A percentile compares a stretch with the other conserved stretches of the same genome.
Conservation (phyloP, 202 grass and related monocot genomes). For the Zizania palustris region DNA sequence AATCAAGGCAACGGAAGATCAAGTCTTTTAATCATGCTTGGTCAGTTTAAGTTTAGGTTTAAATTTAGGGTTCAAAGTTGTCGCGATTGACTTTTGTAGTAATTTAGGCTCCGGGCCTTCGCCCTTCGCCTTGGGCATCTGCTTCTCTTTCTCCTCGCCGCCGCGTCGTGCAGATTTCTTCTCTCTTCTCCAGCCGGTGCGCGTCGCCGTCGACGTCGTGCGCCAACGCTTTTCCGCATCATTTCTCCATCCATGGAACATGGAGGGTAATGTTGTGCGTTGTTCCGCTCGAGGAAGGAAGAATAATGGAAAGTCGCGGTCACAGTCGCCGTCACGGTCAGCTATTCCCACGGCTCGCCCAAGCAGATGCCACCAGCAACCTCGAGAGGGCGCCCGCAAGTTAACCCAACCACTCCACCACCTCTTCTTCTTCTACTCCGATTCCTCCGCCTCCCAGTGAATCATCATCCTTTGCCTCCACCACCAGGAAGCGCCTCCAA, state of each 20-base stretch:
- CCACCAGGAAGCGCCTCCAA: not conserved
- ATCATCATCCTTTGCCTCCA: not conserved
- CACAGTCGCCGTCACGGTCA: slow-evolving; percentile 21
- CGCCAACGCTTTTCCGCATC: not conserved
- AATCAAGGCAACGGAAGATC: too few species aligned
- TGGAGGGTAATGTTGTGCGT: not conserved
- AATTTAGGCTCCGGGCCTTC: too few species aligned
- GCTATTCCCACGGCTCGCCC: slow-evolving; percentile 18
- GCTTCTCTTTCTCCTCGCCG: too few species aligned
- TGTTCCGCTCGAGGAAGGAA: not conserved
- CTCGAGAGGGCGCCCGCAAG: slow-evolving; percentile 13
- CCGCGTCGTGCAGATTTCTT: too few species aligned
- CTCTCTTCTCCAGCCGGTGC: too few species aligned
- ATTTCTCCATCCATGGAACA: not conserved
- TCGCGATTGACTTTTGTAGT: too few species aligned
- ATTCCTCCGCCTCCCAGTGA: not conserved
- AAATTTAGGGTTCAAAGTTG: too few species aligned
- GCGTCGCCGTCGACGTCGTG: too few species aligned
- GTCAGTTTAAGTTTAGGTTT: too few species aligned
- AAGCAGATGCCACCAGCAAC: slow-evolving; percentile 14
- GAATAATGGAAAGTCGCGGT: not conserved
- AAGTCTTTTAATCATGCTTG: too few species aligned
- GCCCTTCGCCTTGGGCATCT: too few species aligned
- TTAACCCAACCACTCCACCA: not conserved
- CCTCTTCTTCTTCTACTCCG: not conserved